phyloP scores from a whole-genome alignment of 1,139 yeast genomes.

The Lodderomyces elongisporus region DNA sequence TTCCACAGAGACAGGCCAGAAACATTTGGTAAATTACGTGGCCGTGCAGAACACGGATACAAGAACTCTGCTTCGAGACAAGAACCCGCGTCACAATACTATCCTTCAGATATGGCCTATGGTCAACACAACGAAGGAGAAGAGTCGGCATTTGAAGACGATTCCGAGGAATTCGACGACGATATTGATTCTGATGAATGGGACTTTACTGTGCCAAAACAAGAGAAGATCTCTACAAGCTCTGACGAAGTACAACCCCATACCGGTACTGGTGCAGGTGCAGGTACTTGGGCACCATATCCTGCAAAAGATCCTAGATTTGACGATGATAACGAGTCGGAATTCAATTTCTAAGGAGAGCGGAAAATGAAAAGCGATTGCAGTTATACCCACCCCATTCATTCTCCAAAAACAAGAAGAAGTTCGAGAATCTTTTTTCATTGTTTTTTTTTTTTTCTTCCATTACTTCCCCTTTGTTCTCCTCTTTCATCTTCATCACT shows the following conservation, averaged over 20 bases:
- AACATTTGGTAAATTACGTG: constrained; percentile 10
- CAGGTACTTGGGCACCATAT: constrained; percentile 15
- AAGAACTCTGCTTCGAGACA: constrained; percentile 3
- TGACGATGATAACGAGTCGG: constrained; percentile 14
- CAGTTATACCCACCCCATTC: no score
- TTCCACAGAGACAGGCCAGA: constrained; percentile 15
- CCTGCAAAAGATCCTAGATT: constrained; percentile 10
- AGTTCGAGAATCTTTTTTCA: no score
- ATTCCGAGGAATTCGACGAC: constrained; percentile 2
- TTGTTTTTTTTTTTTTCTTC: not conserved
- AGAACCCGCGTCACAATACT: constrained; percentile 3
- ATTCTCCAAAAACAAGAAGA: no score
- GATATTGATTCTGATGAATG: constrained; percentile 14
- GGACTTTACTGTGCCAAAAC: constrained; percentile 8
- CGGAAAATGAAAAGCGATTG: not conserved
- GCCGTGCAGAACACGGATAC: constrained; percentile 7
- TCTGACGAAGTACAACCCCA: constrained; percentile 6
- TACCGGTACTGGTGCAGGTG: not conserved
- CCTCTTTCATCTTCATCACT: no score
- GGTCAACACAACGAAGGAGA: not conserved
- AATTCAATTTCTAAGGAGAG: constrained; percentile 15
- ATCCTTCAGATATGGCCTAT: no score
- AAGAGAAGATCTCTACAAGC: constrained; percentile 4
- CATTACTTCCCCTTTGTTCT: no score
- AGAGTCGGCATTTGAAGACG: constrained; percentile 1